phyloP scores from a whole-genome alignment of 352 stramenopile genomes.

The Pythium insidiosum region DNA sequence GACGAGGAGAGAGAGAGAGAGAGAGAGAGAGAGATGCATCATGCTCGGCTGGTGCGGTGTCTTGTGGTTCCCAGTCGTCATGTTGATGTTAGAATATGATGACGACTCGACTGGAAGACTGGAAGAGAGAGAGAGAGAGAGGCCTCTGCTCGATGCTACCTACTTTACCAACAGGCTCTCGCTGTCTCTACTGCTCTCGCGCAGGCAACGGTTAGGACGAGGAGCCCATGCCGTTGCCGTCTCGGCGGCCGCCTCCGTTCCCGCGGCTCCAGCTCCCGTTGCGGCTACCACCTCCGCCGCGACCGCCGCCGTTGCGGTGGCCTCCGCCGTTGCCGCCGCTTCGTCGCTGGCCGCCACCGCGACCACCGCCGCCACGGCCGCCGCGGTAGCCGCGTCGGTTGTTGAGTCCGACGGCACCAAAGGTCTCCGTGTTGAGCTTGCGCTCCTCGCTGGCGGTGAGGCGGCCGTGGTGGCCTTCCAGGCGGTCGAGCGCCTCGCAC shows the following conservation, averaged over 20 bases:
- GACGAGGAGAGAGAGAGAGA: too few species aligned
- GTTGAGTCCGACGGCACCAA: constrained; percentile 79
- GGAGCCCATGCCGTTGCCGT: constrained; percentile 2
- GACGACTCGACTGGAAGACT: too few species aligned
- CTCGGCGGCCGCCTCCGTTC: constrained; percentile 17
- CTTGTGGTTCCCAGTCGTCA: too few species aligned
- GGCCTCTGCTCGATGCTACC: too few species aligned
- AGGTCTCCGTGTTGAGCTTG: constrained; percentile 86
- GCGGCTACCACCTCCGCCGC: constrained; percentile 9
- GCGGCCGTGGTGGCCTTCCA: constrained; percentile 60
- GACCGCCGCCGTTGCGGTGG: constrained; percentile 9
- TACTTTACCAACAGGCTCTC: too few species aligned
- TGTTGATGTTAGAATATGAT: too few species aligned
- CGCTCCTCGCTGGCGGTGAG: constrained; percentile 72
- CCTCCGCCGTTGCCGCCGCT: constrained; percentile 20
- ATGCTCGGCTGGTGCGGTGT: too few species aligned
- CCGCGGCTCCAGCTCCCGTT: constrained; percentile 21
- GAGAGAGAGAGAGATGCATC: too few species aligned
- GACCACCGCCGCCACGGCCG: constrained; percentile 32
- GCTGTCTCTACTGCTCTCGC: too few species aligned
- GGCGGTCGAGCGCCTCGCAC: constrained; percentile 77
- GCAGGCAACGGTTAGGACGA: too few species aligned
- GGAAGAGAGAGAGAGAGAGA: too few species aligned
- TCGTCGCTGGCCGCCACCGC: constrained; percentile 18
- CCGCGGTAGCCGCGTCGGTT: constrained; percentile 76